phyloP scores from a whole-genome alignment of 768 basidiomycete species.

The Tulasnella sp. region DNA sequence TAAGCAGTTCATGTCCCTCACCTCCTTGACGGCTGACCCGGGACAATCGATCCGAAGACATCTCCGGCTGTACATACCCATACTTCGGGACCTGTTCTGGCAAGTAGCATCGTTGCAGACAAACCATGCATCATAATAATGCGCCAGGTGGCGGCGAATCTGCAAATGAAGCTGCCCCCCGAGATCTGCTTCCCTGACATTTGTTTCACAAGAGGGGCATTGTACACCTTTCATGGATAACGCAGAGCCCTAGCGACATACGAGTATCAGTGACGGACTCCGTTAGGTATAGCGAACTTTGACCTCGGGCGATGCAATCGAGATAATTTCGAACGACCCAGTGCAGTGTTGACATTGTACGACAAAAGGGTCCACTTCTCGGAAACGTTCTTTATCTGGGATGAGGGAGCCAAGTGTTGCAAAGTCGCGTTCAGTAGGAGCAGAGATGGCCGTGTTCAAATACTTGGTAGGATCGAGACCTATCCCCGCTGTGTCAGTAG shows the following conservation, averaged over 20 bases:
- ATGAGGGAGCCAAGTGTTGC: constrained; percentile 77
- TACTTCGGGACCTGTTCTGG: constrained; percentile 73
- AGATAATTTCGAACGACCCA: constrained; percentile 42
- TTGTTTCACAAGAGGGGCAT: constrained; percentile 36
- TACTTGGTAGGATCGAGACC: constrained; percentile 53
- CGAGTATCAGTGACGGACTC: not conserved
- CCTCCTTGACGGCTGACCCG: constrained; percentile 57
- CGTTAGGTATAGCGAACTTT: constrained; percentile 17
- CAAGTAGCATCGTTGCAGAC: constrained; percentile 82
- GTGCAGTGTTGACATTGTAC: constrained; percentile 71
- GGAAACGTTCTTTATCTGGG: constrained; percentile 79
- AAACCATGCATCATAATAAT: constrained; percentile 84
- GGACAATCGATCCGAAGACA: constrained; percentile 62
- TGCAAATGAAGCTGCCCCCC: constrained; percentile 78
- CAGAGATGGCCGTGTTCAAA: constrained; percentile 30
- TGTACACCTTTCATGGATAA: constrained; percentile 49
- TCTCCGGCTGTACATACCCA: constrained; percentile 79
- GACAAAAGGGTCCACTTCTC: constrained; percentile 54
- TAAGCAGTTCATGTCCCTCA: constrained; percentile 41
- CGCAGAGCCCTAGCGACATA: constrained; percentile 44
- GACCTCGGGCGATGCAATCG: constrained; percentile 49
- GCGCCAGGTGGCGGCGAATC: constrained; percentile 59
- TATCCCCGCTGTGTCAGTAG: constrained; percentile 21
- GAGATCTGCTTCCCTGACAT: constrained; percentile 46
- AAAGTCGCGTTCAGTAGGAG: constrained; percentile 52